phyloP scores from a whole-genome alignment of 1,139 yeast genomes.

The Hyphopichia pseudoburtonii region DNA sequence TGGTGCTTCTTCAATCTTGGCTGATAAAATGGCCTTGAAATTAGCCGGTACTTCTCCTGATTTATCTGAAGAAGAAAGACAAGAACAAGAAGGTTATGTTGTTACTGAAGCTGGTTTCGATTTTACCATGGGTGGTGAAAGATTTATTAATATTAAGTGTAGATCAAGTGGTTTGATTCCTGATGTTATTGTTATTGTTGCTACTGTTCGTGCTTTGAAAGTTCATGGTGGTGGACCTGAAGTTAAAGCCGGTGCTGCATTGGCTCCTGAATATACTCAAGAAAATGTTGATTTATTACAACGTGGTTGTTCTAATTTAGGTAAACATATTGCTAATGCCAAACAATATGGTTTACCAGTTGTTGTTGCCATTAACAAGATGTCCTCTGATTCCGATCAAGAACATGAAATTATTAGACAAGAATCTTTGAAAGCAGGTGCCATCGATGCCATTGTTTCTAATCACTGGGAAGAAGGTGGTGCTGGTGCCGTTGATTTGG shows the following conservation, averaged over 20 bases:
- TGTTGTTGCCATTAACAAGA: slow-evolving; percentile 91
- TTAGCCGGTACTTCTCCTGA: slow-evolving; percentile 71
- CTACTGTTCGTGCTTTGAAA: slow-evolving; percentile 95
- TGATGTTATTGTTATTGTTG: slow-evolving; percentile 91
- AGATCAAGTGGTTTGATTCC: slow-evolving; percentile 90
- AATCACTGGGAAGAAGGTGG: slow-evolving; percentile 99
- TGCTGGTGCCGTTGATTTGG: slow-evolving; percentile 84
- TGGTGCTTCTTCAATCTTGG: slow-evolving; percentile 93
- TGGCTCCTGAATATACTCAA: slow-evolving; percentile 80
- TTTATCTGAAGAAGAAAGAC: slow-evolving; percentile 49
- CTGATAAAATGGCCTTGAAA: slow-evolving; percentile 94
- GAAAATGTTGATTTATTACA: slow-evolving; percentile 85
- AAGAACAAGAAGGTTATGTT: slow-evolving; percentile 79
- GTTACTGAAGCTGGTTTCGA: slow-evolving; percentile 98
- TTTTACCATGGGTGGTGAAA: slow-evolving; percentile 99
- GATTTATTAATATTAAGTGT: slow-evolving; percentile 95
- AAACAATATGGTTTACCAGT: slow-evolving; percentile 87
- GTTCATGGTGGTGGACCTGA: slow-evolving; percentile 99
- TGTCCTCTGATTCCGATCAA: slow-evolving; percentile 78
- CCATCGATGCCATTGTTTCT: slow-evolving; percentile 87
- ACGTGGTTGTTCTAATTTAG: slow-evolving; percentile 86
- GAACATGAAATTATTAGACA: slow-evolving; percentile 85
- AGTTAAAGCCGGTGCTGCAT: slow-evolving; percentile 91
- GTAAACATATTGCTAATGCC: slow-evolving; percentile 89
- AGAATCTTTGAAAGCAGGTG: slow-evolving; percentile 91